These are phyloP conservation scores for Neurospora sp. DNA, from an alignment of 495 filamentous ascomycete genomes.

Conservation along the genomic window DNA sequence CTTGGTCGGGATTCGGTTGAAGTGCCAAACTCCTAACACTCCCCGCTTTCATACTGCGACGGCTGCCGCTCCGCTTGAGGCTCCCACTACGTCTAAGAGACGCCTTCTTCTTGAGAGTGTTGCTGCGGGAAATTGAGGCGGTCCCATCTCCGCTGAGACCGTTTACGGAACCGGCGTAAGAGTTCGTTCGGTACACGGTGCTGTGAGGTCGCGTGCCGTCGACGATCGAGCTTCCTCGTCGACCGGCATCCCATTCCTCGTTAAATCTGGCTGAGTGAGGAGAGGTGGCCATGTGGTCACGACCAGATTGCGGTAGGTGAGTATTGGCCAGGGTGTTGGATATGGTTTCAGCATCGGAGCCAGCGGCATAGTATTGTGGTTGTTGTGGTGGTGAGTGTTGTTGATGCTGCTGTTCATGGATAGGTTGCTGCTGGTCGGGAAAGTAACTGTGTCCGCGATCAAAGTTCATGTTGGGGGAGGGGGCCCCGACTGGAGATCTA, in stretches of 20 bases:
- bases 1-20: conserved; percentile 49
- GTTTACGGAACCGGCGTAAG: conserved; percentile 34
- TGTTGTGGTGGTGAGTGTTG: not conserved
- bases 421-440: conserved; percentile 14
- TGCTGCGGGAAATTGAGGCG: conserved; percentile 49
- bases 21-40: conserved; percentile 68
- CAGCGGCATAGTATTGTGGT: conserved; percentile 9
- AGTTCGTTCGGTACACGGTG: conserved; percentile 39
- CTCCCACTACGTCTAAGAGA: conserved; percentile 65
- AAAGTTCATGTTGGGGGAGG: conserved; percentile 7
- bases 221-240: conserved; percentile 51
- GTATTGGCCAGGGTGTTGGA: conserved; percentile 35
- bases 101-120: conserved; percentile 77
- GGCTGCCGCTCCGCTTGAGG: conserved; percentile 69
- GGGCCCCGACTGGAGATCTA: not conserved
- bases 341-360: conserved; percentile 27
- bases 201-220: conserved; percentile 27
- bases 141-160: conserved; percentile 21
- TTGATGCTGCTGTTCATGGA: not conserved
- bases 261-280: conserved; percentile 42
- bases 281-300: conserved; percentile 13
- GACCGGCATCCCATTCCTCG: conserved; percentile 64
- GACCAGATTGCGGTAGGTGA: conserved; percentile 22
- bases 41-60: conserved; percentile 63
- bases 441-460: conserved; percentile 14